Conservation (phyloP, 495 filamentous ascomycete genomes). For the Penicillium manginii region DNA sequence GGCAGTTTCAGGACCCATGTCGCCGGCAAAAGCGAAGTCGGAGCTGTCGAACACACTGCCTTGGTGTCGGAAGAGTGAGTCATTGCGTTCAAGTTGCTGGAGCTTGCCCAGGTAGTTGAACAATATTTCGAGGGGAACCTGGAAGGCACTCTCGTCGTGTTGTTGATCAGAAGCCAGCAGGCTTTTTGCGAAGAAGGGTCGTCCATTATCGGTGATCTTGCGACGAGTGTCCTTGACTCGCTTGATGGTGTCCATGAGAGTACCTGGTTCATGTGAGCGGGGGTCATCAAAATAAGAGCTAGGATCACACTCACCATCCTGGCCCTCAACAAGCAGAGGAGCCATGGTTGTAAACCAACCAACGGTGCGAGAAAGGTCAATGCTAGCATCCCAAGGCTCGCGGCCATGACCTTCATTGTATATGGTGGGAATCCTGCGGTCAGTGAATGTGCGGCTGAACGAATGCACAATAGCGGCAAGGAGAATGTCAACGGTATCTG, state of each 20-base stretch:
- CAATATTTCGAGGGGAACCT: conserved; percentile 66
- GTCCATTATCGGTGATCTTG: conserved; percentile 42
- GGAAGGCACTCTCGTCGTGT: conserved; percentile 44
- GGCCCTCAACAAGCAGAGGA: conserved; percentile 42
- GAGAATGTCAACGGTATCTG: conserved; percentile 58
- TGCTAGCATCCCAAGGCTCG: conserved; percentile 49
- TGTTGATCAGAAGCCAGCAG: conserved; percentile 51
- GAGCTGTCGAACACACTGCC: conserved; percentile 52
- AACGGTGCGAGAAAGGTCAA: conserved; percentile 60
- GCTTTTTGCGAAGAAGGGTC: conserved; percentile 53
- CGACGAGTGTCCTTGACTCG: conserved; percentile 52
- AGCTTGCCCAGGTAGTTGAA: conserved; percentile 69
- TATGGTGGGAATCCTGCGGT: conserved; percentile 58
- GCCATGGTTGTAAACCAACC: conserved; percentile 66
- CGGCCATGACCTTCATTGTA: conserved; percentile 62
- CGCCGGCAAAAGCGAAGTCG: conserved; percentile 46
- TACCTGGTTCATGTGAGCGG: conserved; percentile 10
- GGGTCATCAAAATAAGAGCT: neutral
- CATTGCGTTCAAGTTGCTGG: conserved; percentile 61
- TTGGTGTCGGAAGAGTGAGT: conserved; percentile 62
- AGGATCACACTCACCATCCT: conserved; percentile 33
- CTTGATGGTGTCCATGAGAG: conserved; percentile 42
- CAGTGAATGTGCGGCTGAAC: conserved; percentile 51
- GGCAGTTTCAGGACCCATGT: conserved; percentile 48
- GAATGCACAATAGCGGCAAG: conserved; percentile 55